These are phyloP conservation scores for Aspergillus glaucus DNA, from an alignment of 2,329 filamentous ascomycete genomes.

Conservation along the genomic window DNA sequence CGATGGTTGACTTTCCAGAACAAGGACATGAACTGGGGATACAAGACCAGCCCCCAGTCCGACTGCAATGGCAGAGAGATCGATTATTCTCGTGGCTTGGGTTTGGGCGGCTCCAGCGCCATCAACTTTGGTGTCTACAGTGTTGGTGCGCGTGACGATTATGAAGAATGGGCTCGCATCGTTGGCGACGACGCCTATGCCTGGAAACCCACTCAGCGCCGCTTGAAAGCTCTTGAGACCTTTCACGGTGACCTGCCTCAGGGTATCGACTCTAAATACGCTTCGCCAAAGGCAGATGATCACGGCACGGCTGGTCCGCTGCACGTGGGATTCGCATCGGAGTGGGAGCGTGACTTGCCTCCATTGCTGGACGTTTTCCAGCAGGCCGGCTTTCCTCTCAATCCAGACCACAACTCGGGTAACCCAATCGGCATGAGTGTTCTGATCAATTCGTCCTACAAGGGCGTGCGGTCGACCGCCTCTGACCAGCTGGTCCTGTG, in stretches of 20 bases:
- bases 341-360: conserved; percentile 47
- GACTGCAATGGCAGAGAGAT: conserved; percentile 41
- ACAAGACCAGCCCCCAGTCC: conserved; percentile 45
- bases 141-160: conserved; percentile 54
- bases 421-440: conserved; percentile 53
- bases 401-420: conserved; percentile 54
- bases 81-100: conserved; percentile 47
- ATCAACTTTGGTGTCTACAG: conserved; percentile 54
- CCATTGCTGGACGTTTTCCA: conserved; percentile 44
- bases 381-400: conserved; percentile 44
- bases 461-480: conserved; percentile 47
- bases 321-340: conserved; percentile 42
- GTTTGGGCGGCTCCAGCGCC: conserved; percentile 47
- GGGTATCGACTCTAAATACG: conserved; percentile 42
- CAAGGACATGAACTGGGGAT: conserved; percentile 48
- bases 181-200: conserved; percentile 51
- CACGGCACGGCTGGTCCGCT: conserved; percentile 49
- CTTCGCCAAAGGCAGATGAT: conserved; percentile 36
- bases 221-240: conserved; percentile 50
- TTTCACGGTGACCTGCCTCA: conserved; percentile 42
- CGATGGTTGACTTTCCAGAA: conserved; percentile 50
- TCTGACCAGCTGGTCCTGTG: conserved; percentile 41
- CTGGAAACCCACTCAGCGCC: conserved; percentile 49
- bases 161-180: conserved; percentile 53
- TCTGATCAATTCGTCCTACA: conserved; percentile 44